A percentile compares a stretch with the other conserved stretches of the same genome.
Conservation (phyloP, 129 eudicot genomes). For the Scalesia atractyloides region DNA sequence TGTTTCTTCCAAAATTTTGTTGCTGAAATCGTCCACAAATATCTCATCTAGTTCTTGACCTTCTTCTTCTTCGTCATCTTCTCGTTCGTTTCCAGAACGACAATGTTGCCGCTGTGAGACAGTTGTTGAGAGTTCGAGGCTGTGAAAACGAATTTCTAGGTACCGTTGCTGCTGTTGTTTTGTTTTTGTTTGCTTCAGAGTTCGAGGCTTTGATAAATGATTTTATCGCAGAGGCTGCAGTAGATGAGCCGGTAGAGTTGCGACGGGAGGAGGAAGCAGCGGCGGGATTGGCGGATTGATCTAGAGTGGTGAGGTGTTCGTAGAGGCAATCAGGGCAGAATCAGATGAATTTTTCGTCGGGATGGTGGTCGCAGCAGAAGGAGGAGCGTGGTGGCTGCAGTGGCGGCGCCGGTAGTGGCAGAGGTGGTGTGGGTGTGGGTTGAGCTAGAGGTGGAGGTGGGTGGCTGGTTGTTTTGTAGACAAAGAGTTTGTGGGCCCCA, state of each 20-base stretch:
- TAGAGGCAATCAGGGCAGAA: constrained; percentile 86
- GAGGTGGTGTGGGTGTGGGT: no score
- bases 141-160: constrained; percentile 50
- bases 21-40: constrained; percentile 1
- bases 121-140: constrained; percentile 21
- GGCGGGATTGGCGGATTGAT: constrained; percentile 46
- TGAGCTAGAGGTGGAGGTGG: no score
- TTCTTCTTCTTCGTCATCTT: constrained; percentile 24
- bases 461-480: no score
- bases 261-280: constrained; percentile 48
- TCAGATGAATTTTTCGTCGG: constrained; percentile 73
- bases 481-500: no score
- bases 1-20: constrained; percentile 26
- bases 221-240: constrained; percentile 73
- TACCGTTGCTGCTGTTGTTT: not conserved
- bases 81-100: constrained; percentile 42
- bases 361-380: constrained; percentile 84
- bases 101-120: not conserved
- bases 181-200: not conserved
- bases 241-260: constrained; percentile 53
- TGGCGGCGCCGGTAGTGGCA: constrained; percentile 50
- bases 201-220: constrained; percentile 33
- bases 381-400: constrained; percentile 63
- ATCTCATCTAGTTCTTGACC: not conserved
- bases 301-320: constrained; percentile 80